phyloP scores from a whole-genome alignment of 2,329 filamentous ascomycete species.

The Neonectria neomacrospora region DNA sequence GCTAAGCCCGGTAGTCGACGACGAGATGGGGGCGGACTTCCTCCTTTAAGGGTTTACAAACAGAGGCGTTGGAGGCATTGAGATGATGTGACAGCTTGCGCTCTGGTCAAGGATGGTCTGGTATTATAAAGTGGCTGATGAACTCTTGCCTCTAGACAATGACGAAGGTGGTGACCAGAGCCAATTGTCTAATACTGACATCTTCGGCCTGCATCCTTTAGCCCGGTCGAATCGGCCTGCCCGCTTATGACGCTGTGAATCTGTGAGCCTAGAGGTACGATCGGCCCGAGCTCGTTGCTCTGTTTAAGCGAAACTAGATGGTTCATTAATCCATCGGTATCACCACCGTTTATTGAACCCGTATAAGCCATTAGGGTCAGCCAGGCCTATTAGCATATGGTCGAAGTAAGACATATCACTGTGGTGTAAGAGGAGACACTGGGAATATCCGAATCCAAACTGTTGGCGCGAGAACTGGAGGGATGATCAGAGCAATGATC shows the following conservation, averaged over 20 bases:
- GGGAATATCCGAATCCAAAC: not conserved
- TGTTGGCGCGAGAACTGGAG: not conserved
- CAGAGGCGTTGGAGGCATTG: slow-evolving; percentile 1
- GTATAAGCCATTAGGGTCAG: slow-evolving; percentile 12
- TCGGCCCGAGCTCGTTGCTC: not conserved
- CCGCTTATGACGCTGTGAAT: not conserved
- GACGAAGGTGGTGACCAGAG: not conserved
- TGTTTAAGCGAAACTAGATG: not conserved
- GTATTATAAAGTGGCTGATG: slow-evolving; percentile 2
- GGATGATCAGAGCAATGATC: not conserved
- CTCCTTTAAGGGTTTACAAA: slow-evolving; percentile 8
- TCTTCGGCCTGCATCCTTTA: not conserved
- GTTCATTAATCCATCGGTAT: not conserved
- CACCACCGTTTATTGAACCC: not conserved
- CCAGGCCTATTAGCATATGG: not conserved
- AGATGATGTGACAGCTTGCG: not conserved
- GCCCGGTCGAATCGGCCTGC: not conserved
- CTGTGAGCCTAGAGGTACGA: not conserved
- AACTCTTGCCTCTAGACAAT: slow-evolving; percentile 4
- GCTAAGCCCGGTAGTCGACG: not conserved
- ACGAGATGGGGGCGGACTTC: not conserved
- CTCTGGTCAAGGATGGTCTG: slow-evolving; percentile 4
- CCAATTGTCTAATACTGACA: not conserved
- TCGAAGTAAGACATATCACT: not conserved
- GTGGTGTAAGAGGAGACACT: not conserved